Conservation (phyloP, 805 yeast genomes). For the Saccharomyces jurei region DNA sequence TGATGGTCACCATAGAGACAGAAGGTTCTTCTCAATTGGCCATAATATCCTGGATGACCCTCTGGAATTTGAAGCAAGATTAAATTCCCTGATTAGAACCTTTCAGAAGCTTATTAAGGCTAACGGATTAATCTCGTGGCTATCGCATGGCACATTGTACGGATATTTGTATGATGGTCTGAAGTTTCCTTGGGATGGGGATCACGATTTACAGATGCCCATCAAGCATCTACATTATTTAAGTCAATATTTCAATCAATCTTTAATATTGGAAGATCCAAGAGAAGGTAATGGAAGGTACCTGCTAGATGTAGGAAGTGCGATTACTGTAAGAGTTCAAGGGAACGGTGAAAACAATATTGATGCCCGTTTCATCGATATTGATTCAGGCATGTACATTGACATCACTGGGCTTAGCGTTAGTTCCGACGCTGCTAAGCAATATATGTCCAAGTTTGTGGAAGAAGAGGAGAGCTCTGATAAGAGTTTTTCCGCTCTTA, state of each 20-base stretch:
- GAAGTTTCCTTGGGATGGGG: constrained; percentile 60
- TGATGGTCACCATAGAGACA: constrained; percentile 43
- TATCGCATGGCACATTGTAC: constrained; percentile 57
- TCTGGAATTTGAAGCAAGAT: constrained; percentile 14
- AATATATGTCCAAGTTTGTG: constrained; percentile 4
- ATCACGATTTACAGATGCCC: constrained; percentile 59
- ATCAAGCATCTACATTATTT: constrained; percentile 38
- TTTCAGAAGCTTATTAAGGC: constrained; percentile 43
- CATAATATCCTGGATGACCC: constrained; percentile 31
- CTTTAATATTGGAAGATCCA: constrained; percentile 41
- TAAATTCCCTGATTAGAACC: constrained; percentile 43
- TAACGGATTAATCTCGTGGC: constrained; percentile 46
- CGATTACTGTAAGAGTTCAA: constrained; percentile 45
- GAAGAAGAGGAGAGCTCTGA: not conserved
- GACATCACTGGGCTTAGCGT: constrained; percentile 63
- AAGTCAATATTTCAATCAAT: constrained; percentile 36
- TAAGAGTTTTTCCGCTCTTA: not conserved
- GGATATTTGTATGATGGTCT: constrained; percentile 61
- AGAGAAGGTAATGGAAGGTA: constrained; percentile 50
- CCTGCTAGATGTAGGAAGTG: constrained; percentile 42
- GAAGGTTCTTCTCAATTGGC: constrained; percentile 50
- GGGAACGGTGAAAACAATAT: constrained; percentile 58
- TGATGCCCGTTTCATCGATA: constrained; percentile 66
- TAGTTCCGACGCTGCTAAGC: constrained; percentile 26
- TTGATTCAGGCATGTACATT: constrained; percentile 61